Conservation (phyloP, 768 basidiomycete genomes). For the Boletus sensibilis region DNA sequence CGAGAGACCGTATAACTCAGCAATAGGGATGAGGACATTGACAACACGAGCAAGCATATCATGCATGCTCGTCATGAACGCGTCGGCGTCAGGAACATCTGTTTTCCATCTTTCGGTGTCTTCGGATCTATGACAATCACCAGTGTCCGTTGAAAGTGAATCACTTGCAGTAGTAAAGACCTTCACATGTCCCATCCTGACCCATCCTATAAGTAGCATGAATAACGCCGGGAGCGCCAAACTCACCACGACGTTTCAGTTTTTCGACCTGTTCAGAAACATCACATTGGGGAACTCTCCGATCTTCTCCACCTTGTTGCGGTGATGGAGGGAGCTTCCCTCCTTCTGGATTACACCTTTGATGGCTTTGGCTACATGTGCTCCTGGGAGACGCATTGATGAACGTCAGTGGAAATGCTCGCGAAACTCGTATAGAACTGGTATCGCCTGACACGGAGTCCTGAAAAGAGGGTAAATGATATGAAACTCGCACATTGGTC, state of each 20-base stretch:
- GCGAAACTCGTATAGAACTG: not conserved
- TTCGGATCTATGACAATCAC: not conserved
- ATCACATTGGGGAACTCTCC: not conserved
- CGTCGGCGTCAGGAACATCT: slow-evolving; percentile 24
- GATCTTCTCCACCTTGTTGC: not conserved
- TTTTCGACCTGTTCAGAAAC: not conserved
- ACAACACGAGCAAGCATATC: slow-evolving; percentile 66
- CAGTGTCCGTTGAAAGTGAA: no score
- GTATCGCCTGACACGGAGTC: not conserved
- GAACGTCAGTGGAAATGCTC: not conserved
- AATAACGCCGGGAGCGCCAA: not conserved
- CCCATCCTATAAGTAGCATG: not conserved
- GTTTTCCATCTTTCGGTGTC: not conserved
- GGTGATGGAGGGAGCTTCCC: not conserved
- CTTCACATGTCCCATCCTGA: not conserved
- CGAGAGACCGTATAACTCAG: slow-evolving; percentile 67
- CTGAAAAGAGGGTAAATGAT: not conserved
- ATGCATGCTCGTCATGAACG: slow-evolving; percentile 47
- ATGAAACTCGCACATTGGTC: not conserved
- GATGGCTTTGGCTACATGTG: not conserved
- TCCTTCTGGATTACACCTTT: not conserved
- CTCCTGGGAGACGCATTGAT: not conserved
- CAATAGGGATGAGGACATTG: slow-evolving; percentile 61
- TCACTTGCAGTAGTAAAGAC: no score
- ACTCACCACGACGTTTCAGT: not conserved